phyloP scores from a whole-genome alignment of 1,284 basidiomycete genomes.

The Vanrija pseudolonga region DNA sequence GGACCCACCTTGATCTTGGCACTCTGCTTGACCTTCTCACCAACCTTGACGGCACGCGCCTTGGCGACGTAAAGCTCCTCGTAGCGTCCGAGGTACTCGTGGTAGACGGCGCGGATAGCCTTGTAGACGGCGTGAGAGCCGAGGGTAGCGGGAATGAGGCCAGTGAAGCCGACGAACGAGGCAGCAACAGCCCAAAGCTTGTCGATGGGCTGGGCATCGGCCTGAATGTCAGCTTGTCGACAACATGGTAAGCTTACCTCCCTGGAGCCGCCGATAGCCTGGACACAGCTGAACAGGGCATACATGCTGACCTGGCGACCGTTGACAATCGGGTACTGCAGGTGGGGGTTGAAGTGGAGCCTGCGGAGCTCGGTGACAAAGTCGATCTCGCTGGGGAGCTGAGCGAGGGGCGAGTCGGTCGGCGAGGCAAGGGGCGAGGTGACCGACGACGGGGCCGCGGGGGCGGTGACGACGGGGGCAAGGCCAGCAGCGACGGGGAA shows the following conservation, averaged over 20 bases:
- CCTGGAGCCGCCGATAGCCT: slow-evolving; percentile 8
- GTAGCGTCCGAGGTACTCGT: slow-evolving; percentile 3
- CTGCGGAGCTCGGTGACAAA: slow-evolving; percentile 1
- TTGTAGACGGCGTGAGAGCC: slow-evolving; percentile 1
- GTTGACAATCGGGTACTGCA: slow-evolving; percentile 13
- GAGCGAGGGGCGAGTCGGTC: no score
- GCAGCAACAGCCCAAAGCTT: slow-evolving; percentile 14
- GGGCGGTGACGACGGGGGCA: no score
- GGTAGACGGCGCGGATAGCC: slow-evolving; percentile 12
- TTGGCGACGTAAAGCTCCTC: slow-evolving; percentile 9
- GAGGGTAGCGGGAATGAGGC: slow-evolving; percentile 1
- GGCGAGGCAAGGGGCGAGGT: no score
- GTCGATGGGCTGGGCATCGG: slow-evolving; percentile 10
- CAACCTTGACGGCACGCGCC: no score
- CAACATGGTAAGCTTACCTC: background rate
- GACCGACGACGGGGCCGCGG: no score
- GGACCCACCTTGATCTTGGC: no score
- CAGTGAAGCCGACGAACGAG: slow-evolving; percentile 8
- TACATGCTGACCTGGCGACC: slow-evolving; percentile 16
- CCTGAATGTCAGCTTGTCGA: slow-evolving; percentile 1
- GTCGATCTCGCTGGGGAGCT: no score
- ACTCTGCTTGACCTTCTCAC: no score
- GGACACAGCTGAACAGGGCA: slow-evolving; percentile 13
- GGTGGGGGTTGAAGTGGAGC: slow-evolving; percentile 6
- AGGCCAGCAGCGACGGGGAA: no score